Base-by-base conservation (phyloP, 768 basidiomycete genomes). In the Mycena crocata region DNA sequence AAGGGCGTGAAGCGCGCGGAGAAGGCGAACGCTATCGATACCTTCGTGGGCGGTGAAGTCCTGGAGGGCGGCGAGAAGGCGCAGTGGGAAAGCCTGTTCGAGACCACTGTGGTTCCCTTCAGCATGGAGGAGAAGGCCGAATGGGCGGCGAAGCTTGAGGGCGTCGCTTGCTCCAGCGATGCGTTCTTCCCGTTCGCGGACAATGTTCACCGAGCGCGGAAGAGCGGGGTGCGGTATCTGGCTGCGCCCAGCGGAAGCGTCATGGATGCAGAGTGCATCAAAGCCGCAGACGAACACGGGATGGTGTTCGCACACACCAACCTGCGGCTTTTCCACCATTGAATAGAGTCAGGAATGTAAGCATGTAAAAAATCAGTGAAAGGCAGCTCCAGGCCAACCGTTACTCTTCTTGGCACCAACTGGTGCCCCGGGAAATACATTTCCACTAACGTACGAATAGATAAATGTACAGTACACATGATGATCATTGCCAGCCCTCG, bases 121-220 rank as follows among this genome's bases (percentile, higher is more conserved):
- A 87, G 80, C 19, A 85, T 82, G 19, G 84, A 84, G 66, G 96
- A 98, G 80, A 90, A 87, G 76, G 87, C 84, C 74, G 86, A 87
- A 57, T 96, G 95, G 88, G 88, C 88, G 55, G 78, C 72, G 49
- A 82, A 91, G 81, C 82, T 99, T 62, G 90, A 91, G 65, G 93
- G 89, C 24, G 97, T 99, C 55, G 90, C 93, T 8, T 97, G 98
- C 80, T 93, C 94, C 34, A 96, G 94, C 66, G 98, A 99, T 71
- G 98, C 97, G 55, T 99, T 99, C 87, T 99, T 99, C 95, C 98
- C 98, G 21, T 99, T 99, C 89, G 88, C 97, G 15, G 98, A 99
- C 76, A 99, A 99, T 72, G 97, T 99, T 35, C 93, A 98, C 76
- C 86, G 98, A 48, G 94, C 95, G 55, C 85, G 87, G 79, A 91